These are phyloP conservation scores for Sphagnum tenellum DNA, from an alignment of 225 moss, liverwort and hornwort genomes.

Conservation along the genomic window DNA sequence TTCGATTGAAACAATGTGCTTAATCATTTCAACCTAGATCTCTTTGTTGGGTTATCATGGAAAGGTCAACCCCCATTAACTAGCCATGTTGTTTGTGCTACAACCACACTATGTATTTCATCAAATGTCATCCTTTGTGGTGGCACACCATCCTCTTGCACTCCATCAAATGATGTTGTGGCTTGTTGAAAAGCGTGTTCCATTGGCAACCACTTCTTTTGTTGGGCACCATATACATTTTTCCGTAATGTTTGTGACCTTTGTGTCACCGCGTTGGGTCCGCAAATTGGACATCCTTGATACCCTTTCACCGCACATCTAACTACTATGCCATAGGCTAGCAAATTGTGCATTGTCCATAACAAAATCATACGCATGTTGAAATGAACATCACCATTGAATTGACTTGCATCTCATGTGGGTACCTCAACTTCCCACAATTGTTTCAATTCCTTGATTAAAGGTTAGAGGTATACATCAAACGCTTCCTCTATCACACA, in stretches of 20 bases:
- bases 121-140: background rate
- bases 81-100: too few species aligned
- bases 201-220: background rate
- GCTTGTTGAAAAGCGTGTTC: background rate
- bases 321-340: background rate
- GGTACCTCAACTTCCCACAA: background rate
- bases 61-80: too few species aligned
- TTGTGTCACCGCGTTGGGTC: background rate
- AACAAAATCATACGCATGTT: background rate
- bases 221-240: background rate
- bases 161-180: background rate
- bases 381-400: background rate
- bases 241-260: background rate
- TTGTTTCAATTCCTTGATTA: background rate
- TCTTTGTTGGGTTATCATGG: too few species aligned
- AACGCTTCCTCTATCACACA: background rate
- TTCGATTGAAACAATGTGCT: too few species aligned
- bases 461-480: background rate
- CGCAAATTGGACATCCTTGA: background rate
- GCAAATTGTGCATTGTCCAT: constrained; percentile 1
- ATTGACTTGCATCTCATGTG: background rate
- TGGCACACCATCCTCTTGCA: background rate
- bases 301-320: background rate
- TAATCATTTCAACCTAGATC: too few species aligned
- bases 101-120: too few species aligned